Conservation (phyloP, 495 filamentous ascomycete genomes). For the Penicillium maclennaniae region DNA sequence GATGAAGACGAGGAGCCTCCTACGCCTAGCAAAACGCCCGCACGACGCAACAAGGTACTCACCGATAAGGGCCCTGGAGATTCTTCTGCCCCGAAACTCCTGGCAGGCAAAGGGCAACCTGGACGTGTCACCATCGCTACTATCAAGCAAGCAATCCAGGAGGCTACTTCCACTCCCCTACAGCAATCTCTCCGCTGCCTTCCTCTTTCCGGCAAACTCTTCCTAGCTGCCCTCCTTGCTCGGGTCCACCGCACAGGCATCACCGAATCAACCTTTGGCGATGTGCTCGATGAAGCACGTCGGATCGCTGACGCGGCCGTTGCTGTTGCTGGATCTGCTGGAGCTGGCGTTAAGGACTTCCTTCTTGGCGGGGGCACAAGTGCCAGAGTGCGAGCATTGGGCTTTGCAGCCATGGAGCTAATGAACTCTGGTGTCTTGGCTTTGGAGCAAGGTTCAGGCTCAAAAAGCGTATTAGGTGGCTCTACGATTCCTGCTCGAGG, state of each 20-base stretch:
- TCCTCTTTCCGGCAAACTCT: constrained; percentile 76
- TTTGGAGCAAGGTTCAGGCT: constrained; percentile 56
- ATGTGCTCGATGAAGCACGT: constrained; percentile 86
- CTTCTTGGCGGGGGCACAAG: constrained; percentile 39
- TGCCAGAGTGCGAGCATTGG: constrained; percentile 62
- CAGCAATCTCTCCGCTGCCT: constrained; percentile 81
- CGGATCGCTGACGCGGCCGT: constrained; percentile 59
- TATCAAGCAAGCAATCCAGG: constrained; percentile 88
- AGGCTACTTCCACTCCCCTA: constrained; percentile 87
- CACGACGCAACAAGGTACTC: constrained; percentile 29
- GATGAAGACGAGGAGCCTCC: constrained; percentile 40
- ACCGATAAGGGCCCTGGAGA: constrained; percentile 10
- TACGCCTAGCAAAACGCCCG: constrained; percentile 45
- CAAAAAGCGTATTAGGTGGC: constrained; percentile 30
- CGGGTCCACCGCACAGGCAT: constrained; percentile 79
- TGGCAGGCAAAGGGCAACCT: constrained; percentile 29
- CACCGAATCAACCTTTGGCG: constrained; percentile 81
- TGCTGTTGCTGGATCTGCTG: constrained; percentile 41
- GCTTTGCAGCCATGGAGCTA: constrained; percentile 71
- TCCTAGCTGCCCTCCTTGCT: constrained; percentile 75
- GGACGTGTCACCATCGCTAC: constrained; percentile 84
- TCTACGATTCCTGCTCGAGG: constrained; percentile 53
- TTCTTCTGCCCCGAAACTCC: constrained; percentile 12
- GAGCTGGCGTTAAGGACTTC: constrained; percentile 39
- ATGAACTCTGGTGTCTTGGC: constrained; percentile 84